These are phyloP conservation scores for Herpetomonas samuelpessoai DNA, from an alignment of 208 protist species.

Conservation along the genomic window DNA sequence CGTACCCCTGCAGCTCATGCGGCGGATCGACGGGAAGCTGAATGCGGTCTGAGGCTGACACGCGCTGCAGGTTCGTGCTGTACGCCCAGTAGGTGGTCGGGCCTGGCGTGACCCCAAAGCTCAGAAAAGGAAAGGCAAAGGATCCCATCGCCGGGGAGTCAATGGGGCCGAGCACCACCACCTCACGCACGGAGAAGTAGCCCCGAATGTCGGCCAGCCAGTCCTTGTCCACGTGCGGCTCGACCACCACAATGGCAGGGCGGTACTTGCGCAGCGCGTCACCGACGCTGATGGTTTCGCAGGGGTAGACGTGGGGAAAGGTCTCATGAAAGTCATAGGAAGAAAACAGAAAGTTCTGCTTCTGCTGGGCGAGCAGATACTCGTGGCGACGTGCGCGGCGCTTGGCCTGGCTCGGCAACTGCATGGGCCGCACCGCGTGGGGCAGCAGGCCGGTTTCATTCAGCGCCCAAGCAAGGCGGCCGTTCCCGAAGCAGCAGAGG, in stretches of 20 bases:
- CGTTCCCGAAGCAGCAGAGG: conserved; percentile 68
- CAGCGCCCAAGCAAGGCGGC: conserved; percentile 55
- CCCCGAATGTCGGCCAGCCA: conserved; percentile 67
- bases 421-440: conserved; percentile 40
- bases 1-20: conserved; percentile 61
- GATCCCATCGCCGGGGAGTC: conserved; percentile 74
- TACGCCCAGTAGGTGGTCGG: conserved; percentile 70
- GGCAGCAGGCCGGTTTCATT: conserved; percentile 39
- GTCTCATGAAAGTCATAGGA: conserved; percentile 18
- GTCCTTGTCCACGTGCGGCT: conserved; percentile 74
- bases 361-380: conserved; percentile 22
- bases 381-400: conserved; percentile 22
- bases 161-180: conserved; percentile 53
- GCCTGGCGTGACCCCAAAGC: conserved; percentile 66
- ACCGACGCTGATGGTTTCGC: conserved; percentile 45
- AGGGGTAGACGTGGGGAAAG: conserved; percentile 41
- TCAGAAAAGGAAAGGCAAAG: conserved; percentile 68
- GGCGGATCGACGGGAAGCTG: conserved; percentile 73
- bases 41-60: conserved; percentile 31
- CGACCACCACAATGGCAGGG: conserved; percentile 58
- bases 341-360: conserved; percentile 13
- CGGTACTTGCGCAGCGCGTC: conserved; percentile 61
- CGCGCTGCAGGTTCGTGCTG: conserved; percentile 65
- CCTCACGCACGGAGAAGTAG: conserved; percentile 67
- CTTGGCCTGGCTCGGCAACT: conserved; percentile 34